Conservation (phyloP, 108 stramenopile genomes). For the Ochromonas danica region DNA sequence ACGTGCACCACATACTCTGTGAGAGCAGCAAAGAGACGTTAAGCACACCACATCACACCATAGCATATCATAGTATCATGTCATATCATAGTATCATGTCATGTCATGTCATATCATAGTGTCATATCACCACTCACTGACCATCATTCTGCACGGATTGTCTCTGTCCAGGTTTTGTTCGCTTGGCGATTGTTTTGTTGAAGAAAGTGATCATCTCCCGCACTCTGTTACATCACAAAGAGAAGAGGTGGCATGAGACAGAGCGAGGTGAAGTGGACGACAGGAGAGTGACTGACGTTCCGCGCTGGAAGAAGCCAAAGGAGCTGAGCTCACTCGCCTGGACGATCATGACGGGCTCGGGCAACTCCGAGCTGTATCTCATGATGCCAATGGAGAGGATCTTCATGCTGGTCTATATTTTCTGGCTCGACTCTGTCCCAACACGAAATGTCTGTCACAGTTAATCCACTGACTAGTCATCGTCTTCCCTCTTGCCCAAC, state of each 20-base stretch:
- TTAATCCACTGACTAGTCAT: too few relatives aligned
- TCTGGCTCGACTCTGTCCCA: too few relatives aligned
- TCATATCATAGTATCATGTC: too few relatives aligned
- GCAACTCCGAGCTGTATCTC: conserved; percentile 11
- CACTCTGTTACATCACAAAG: conserved; percentile 51
- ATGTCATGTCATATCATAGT: background rate
- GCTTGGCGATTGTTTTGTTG: conserved; percentile 91
- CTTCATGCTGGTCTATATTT: too few relatives aligned
- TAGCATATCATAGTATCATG: too few relatives aligned
- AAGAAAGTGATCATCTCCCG: conserved; percentile 96
- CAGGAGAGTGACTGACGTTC: conserved; percentile 39
- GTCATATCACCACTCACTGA: background rate
- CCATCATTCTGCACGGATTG: conserved; percentile 86
- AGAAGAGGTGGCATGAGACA: background rate
- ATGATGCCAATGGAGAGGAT: background rate
- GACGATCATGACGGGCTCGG: conserved; percentile 31
- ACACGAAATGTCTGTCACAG: too few relatives aligned
- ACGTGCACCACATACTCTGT: conserved; percentile 90
- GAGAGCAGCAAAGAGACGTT: background rate
- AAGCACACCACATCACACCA: background rate
- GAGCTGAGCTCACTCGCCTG: conserved; percentile 29
- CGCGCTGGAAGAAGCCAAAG: conserved; percentile 37
- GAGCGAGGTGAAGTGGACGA: background rate
- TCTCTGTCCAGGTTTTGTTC: conserved; percentile 93
- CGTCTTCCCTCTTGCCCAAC: too few relatives aligned